Conservation (phyloP, 805 yeast species). For the Helenozyma baotianmanensis region DNA sequence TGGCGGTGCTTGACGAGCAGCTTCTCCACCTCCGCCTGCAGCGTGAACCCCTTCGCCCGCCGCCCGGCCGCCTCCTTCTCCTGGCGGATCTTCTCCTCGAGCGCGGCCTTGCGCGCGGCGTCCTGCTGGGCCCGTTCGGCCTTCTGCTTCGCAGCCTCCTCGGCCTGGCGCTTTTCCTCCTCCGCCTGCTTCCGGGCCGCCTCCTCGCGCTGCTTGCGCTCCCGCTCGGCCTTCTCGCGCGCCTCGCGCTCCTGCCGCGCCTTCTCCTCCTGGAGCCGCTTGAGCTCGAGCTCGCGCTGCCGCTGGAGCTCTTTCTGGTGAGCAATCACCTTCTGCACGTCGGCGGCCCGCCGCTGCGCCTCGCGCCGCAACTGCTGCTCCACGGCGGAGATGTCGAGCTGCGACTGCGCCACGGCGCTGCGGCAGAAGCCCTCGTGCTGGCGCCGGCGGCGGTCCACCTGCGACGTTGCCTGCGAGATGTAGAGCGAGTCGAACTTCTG, state of each 20-base stretch:
- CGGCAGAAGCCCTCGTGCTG: neutral
- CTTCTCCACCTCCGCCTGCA: conserved; percentile 34
- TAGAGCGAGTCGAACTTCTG: neutral
- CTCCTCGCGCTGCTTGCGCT: conserved; percentile 18
- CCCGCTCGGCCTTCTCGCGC: conserved; percentile 14
- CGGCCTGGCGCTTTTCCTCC: conserved; percentile 4
- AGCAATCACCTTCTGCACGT: conserved; percentile 4
- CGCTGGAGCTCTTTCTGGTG: conserved; percentile 3
- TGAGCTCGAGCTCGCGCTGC: neutral
- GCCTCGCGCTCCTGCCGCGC: conserved; percentile 3
- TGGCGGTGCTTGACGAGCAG: conserved; percentile 45
- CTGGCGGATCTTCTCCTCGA: conserved; percentile 14
- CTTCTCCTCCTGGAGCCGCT: conserved; percentile 3
- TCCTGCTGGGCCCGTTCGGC: conserved; percentile 15
- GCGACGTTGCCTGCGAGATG: neutral
- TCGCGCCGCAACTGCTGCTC: conserved; percentile 2
- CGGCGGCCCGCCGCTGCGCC: conserved; percentile 3
- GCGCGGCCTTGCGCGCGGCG: conserved; percentile 2
- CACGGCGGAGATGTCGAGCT: conserved; percentile 1
- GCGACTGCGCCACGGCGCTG: neutral
- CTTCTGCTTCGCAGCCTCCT: conserved; percentile 7
- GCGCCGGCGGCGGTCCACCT: no score
- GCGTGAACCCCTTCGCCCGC: conserved; percentile 28
- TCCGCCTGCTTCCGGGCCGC: conserved; percentile 11
- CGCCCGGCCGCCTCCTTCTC: conserved; percentile 10